Conservation (phyloP, 2,329 filamentous ascomycete species). For the Colletotrichum cuscutae region DNA sequence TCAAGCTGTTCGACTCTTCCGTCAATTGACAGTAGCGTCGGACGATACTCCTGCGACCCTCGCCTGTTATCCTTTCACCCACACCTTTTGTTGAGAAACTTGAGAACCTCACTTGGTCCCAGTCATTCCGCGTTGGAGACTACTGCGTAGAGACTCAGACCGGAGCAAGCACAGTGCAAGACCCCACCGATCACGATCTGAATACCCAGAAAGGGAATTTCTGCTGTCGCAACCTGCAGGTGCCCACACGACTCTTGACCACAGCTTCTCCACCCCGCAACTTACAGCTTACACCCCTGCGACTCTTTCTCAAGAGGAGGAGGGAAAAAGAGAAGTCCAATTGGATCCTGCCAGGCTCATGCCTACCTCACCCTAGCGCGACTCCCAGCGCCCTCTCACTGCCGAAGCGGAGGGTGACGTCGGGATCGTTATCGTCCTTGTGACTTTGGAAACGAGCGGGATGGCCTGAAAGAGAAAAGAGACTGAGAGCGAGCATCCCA, state of each 20-base stretch:
- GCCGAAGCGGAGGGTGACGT: conserved; percentile 6
- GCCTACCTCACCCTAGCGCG: not conserved
- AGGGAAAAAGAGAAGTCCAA: not conserved
- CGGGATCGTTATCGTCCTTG: not conserved
- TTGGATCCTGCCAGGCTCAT: not conserved
- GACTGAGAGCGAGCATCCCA: no score
- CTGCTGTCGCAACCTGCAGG: not conserved
- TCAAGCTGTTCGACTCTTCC: no score
- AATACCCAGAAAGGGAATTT: conserved; percentile 36
- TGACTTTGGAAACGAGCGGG: no score
- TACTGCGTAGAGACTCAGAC: no score
- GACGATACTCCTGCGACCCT: no score
- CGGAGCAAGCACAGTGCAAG: not conserved
- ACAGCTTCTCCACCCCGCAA: conserved; percentile 24
- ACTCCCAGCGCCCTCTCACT: not conserved
- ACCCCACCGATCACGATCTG: conserved; percentile 25
- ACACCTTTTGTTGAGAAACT: no score
- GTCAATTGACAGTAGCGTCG: no score
- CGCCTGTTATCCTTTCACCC: no score
- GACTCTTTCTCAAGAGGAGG: not conserved
- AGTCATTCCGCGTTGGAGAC: no score
- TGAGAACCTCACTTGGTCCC: no score
- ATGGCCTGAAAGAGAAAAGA: not conserved
- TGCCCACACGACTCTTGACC: not conserved
- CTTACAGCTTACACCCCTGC: not conserved